phyloP scores from a whole-genome alignment of 1,139 yeast genomes.

The Debaryomycetaceae sp. region DNA sequence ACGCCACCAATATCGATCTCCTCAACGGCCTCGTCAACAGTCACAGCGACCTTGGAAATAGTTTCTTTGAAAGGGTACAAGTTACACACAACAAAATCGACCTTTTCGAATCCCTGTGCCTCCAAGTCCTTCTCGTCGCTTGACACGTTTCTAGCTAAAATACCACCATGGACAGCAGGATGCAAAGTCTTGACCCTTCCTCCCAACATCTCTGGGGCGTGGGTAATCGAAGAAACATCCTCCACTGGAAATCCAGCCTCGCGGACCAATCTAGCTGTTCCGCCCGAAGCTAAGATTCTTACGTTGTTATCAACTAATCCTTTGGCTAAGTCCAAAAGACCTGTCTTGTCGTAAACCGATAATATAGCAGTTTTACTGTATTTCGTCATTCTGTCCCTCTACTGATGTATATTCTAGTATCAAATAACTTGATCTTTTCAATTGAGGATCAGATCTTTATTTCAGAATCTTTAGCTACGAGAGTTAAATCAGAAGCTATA shows the following conservation, averaged over 20 bases:
- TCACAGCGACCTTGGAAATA: conserved; percentile 90
- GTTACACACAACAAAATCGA: conserved; percentile 95
- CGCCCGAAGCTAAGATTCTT: conserved; percentile 93
- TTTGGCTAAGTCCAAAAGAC: conserved; percentile 90
- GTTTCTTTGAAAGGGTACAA: conserved; percentile 98
- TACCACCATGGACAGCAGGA: conserved; percentile 99
- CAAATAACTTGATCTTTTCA: background rate
- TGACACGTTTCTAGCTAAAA: conserved; percentile 88
- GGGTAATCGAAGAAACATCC: conserved; percentile 90
- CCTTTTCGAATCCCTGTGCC: conserved; percentile 88
- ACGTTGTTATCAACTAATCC: conserved; percentile 87
- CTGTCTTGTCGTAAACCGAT: conserved; percentile 97
- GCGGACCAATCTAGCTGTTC: conserved; percentile 89
- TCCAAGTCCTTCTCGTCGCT: conserved; percentile 84
- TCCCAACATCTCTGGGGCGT: conserved; percentile 98
- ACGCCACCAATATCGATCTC: conserved; percentile 99
- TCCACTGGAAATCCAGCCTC: conserved; percentile 98
- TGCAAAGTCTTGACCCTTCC: conserved; percentile 98
- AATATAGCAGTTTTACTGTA: conserved; percentile 83
- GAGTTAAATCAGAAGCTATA: background rate
- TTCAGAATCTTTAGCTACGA: background rate
- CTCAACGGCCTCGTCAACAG: conserved; percentile 96
- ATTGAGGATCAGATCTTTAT: background rate
- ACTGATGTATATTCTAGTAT: background rate
- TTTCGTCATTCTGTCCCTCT: background rate